These are phyloP conservation scores for Physcomitrium patens DNA, from an alignment of 225 moss, liverwort and hornwort species.

Conservation along the genomic window DNA sequence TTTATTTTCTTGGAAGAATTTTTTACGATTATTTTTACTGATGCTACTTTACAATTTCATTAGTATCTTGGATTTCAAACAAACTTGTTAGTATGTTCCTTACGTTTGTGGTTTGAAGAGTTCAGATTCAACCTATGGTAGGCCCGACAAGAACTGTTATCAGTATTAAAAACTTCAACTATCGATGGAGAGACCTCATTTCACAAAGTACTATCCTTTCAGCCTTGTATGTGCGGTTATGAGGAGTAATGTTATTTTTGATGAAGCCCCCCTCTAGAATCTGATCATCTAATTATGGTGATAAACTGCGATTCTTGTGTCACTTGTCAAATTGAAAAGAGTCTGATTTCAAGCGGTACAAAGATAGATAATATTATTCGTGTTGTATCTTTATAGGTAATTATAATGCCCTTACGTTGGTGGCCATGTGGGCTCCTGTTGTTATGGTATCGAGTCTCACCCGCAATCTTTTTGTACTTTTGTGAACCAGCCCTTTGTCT, in stretches of 20 bases:
- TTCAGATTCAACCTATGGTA: constrained; percentile 77
- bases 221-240: constrained; percentile 1
- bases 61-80: background rate
- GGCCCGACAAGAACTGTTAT: constrained; percentile 73
- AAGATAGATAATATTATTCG: constrained; percentile 23
- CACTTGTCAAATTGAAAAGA: constrained; percentile 11
- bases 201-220: constrained; percentile 57
- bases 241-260: background rate
- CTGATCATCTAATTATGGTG: background rate
- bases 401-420: constrained; percentile 85
- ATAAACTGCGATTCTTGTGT: background rate
- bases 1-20: background rate
- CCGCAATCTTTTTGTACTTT: background rate
- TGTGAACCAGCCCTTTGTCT: too few relatives aligned
- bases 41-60: background rate
- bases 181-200: constrained; percentile 89
- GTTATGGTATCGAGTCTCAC: constrained; percentile 68
- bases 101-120: background rate
- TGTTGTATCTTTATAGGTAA: constrained; percentile 60
- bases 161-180: constrained; percentile 34
- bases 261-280: background rate
- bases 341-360: constrained; percentile 11
- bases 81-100: background rate
- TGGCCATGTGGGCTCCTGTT: constrained; percentile 90
- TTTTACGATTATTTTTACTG: background rate